Evolutionary conservation across 2,329 filamentous ascomycete species (phyloP), one percentile per base, ranked within the genome.

Genomic region (Aspergillus tubingensis): DNA sequence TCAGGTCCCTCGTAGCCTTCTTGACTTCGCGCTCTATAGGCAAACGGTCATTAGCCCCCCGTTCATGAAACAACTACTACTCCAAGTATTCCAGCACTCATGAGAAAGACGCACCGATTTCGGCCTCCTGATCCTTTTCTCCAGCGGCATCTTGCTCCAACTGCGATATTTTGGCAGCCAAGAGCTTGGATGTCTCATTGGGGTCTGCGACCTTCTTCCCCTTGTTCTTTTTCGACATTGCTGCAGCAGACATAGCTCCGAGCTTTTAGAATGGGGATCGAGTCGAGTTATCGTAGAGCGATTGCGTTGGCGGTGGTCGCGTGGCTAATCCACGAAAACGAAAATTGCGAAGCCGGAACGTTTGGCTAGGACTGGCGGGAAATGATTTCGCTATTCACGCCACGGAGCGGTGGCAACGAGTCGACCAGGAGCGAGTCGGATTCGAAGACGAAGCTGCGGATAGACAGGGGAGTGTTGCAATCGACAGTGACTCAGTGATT

Each of bases 111-210:
- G 74, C 81, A 96, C 92, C 92, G 75, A 99, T 97, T 82, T 98
- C 95, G 62, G 90, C 87, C 79, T 97, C 93, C 78, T 97, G 92
- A 69, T 96, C 94, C 77, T 96, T 96, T 75, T 96, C 93, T 61
- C 92, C 91, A 10, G 92, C 92, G 53, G 90, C 91, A 82, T 97
- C 93, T 64, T 92, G 90, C 77, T 99, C 95, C 61, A 99, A 82
- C 80, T 98, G 95, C 21, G 92, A 94, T 74, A 99, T 97, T 73
- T 96, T 92, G 63, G 93, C 92, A 64, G 93, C 90, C 54, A 99
- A 86, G 65, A 97, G 85, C 78, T 96, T 96, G 63, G 92, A 92
- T 50, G 93, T 92, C 78, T 98, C 95, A 70, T 87, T 91, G 19
- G 91, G 90, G 74, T 96, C 93, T 65, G 91, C 81, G 51, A 85